A percentile compares a stretch with the other conserved stretches of the same genome.
These are phyloP conservation scores for Lasiosphaeria hispida DNA, from an alignment of 495 filamentous ascomycete genomes.

Conservation along the genomic window DNA sequence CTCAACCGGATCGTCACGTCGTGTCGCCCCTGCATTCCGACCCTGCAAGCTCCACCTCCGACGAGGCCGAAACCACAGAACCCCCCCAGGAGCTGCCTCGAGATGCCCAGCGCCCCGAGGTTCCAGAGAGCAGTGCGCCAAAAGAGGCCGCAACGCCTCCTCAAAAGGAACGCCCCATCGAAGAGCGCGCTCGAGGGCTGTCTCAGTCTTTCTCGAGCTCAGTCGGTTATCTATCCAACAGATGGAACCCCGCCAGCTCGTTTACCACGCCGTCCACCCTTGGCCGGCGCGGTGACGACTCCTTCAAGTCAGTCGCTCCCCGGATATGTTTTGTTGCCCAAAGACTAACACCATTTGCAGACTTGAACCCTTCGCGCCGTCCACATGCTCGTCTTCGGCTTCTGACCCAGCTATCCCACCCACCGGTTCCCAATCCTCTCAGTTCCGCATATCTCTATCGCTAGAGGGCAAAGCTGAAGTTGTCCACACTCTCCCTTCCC, in stretches of 20 bases:
- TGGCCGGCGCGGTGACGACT: slow-evolving; percentile 33
- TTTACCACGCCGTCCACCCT: slow-evolving; percentile 35
- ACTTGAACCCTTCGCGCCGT: slow-evolving; percentile 34
- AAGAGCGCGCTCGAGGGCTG: slow-evolving; percentile 3
- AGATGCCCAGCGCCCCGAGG: neutral
- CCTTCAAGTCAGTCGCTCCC: slow-evolving; percentile 30
- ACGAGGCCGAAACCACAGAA: slow-evolving; percentile 10
- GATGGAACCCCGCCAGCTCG: slow-evolving; percentile 37
- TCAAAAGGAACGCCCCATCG: slow-evolving; percentile 6
- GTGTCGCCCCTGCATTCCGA: slow-evolving; percentile 21
- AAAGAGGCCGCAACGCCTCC: slow-evolving; percentile 15
- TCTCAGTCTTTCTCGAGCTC: slow-evolving; percentile 35
- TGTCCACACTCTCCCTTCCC: slow-evolving; percentile 68
- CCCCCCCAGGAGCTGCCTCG: neutral
- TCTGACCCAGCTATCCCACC: slow-evolving; percentile 26
- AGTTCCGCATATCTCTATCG: slow-evolving; percentile 66
- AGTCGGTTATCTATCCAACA: slow-evolving; percentile 38
- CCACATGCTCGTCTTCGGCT: slow-evolving; percentile 32
- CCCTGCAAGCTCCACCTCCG: slow-evolving; percentile 11
- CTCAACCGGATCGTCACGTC: slow-evolving; percentile 9
- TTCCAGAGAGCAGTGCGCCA: neutral
- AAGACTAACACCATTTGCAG: slow-evolving; percentile 20
- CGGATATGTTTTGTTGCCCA: neutral
- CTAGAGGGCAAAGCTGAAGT: slow-evolving; percentile 83
- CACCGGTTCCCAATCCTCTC: slow-evolving; percentile 42